Percentiles rank a stretch among this genome's conserved stretches.
These are phyloP conservation scores for Phytomonas francai DNA, from an alignment of 208 protist genomes.

Conservation along the genomic window DNA sequence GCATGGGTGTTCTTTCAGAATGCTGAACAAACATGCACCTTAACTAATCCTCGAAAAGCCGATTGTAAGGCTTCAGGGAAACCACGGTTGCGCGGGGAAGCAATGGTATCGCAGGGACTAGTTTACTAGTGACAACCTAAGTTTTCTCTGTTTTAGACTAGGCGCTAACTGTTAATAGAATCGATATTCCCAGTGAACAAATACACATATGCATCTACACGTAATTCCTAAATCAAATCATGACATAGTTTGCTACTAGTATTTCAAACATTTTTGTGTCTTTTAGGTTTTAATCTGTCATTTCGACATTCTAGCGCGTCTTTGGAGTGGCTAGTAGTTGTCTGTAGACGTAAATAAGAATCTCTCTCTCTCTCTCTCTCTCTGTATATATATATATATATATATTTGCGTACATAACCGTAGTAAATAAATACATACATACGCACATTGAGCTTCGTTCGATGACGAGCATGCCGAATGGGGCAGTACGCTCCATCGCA, in stretches of 20 bases:
- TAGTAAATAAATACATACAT: neutral
- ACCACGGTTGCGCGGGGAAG: neutral
- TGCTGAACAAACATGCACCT: neutral
- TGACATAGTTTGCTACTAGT: neutral
- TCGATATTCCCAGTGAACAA: neutral
- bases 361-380: slow-evolving; percentile 3
- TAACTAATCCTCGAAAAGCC: neutral
- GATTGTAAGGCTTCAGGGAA: neutral
- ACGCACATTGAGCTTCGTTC: slow-evolving; percentile 1
- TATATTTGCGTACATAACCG: neutral
- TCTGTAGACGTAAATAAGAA: neutral
- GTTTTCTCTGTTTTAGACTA: neutral
- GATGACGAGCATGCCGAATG: neutral
- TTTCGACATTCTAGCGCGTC: neutral
- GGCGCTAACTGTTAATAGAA: neutral
- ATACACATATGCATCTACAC: neutral
- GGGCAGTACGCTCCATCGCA: slow-evolving; percentile 13
- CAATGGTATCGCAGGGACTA: neutral
- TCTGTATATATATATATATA: no score
- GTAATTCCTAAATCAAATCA: neutral
- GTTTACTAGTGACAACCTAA: neutral
- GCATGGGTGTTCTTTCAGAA: neutral
- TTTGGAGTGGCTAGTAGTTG: neutral
- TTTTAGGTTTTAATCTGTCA: neutral
- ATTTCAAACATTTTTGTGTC: neutral